phyloP scores from a whole-genome alignment of 768 basidiomycete species.

The Cyclocybe cylindracea region DNA sequence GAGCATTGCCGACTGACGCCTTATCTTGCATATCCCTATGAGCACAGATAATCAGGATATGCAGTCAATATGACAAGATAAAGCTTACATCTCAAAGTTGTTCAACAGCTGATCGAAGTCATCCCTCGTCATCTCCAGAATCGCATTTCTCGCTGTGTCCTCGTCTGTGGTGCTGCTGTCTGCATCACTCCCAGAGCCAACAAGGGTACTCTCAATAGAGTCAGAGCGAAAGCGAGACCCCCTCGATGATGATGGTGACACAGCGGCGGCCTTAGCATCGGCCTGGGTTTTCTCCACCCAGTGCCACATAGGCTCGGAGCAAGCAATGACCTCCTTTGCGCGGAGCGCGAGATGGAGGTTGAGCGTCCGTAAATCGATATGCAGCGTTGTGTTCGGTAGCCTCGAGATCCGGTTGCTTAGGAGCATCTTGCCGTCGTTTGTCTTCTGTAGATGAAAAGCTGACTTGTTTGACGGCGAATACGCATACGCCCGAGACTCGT shows the following conservation, averaged over 20 bases:
- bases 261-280: constrained; percentile 11
- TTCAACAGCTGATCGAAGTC: constrained; percentile 62
- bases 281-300: constrained; percentile 59
- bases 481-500: constrained; percentile 42
- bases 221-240: constrained; percentile 19
- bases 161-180: constrained; percentile 20
- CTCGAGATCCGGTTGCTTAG: constrained; percentile 27
- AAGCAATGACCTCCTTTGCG: constrained; percentile 65
- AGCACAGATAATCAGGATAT: constrained; percentile 4
- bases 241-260: not conserved
- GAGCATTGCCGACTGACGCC: constrained; percentile 44
- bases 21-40: constrained; percentile 68
- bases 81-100: constrained; percentile 62
- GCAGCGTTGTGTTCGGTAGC: constrained; percentile 55
- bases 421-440: constrained; percentile 12
- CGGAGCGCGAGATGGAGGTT: constrained; percentile 66
- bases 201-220: constrained; percentile 17
- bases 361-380: constrained; percentile 57
- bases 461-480: constrained; percentile 40
- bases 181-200: constrained; percentile 3
- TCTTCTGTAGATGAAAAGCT: constrained; percentile 19
- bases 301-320: constrained; percentile 81
- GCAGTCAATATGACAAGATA: not conserved
- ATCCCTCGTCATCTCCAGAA: constrained; percentile 53
- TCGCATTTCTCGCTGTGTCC: constrained; percentile 31